Evolutionary conservation across 106 monocot genomes (phyloP), one percentile per base, ranked within the genome.

Genomic region (Cymbidium sinense): DNA sequence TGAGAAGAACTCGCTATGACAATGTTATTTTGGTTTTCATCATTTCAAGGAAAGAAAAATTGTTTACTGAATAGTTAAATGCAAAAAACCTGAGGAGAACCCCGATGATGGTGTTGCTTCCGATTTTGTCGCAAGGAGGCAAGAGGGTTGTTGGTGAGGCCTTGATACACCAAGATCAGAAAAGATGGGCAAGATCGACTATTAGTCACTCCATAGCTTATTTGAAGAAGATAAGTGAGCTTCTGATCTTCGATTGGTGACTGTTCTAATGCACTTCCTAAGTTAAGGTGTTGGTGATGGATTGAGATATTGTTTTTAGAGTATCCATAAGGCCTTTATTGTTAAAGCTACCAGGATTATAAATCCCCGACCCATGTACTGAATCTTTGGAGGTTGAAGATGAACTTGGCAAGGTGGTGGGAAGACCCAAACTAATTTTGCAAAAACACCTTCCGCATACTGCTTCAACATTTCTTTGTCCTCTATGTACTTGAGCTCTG

Each of bases 401-500:
- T 67, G 51, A 51, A 33, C 50, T 54, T 37, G 55, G 35, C 41
- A 79, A 81, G 74, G 70, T 73, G 50, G n/a, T 83, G 27, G 50
- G 43, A 44, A 76, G 18, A 33, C 81, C 83, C 37, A 75, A 67
- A 23, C 50, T 83, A n/a, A 69, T 62, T 20, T 78, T 33, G 35
- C 73, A 77, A 33, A 72, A 76, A 17, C 89, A 44, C 72, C 85
- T 37, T 96, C 96, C 1, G 87, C 58, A 61, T 91, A 96, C 77
- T 96, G 91, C 80, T 83, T 96, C 73, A 96, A 79, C 11, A 93
- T 77, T 31, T 89, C 83, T 64, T 79, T 91, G 75, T 96, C 96
- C 74, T 96, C 93, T 15, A 93, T 36, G 51, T 91, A 93, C 75
- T 93, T 93, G 65, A 93, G 84, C 77, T 96, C 96, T 2, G 96